Evolutionary conservation across 257 asterid species (phyloP).

Genomic region (Solanum virginianum): DNA sequence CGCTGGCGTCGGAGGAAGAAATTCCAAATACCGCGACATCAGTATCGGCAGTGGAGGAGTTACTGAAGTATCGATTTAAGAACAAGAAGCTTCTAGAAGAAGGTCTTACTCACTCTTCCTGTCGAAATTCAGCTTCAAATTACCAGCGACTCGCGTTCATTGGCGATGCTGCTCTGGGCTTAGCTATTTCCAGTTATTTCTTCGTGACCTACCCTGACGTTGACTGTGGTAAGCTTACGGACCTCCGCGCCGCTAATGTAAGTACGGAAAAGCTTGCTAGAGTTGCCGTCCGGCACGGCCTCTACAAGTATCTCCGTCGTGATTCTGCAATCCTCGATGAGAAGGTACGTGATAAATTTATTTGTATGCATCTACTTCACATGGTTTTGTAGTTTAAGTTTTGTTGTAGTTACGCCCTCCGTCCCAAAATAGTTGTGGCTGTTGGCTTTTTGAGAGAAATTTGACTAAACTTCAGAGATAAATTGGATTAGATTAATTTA

Average conservation of each 20-base stretch:
- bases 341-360: not conserved
- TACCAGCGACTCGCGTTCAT: conserved; percentile 74
- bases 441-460: not conserved
- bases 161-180: conserved; percentile 67
- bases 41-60: conserved; percentile 34
- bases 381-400: not conserved
- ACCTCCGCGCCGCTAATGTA: conserved; percentile 57
- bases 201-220: conserved; percentile 34
- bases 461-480: not conserved
- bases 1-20: not conserved
- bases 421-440: not conserved
- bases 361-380: not conserved
- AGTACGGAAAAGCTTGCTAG: conserved; percentile 91
- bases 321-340: conserved; percentile 12
- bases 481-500: not conserved
- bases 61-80: conserved; percentile 32
- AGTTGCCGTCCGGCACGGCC: conserved; percentile 51
- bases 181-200: conserved; percentile 41
- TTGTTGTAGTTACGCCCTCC: not conserved
- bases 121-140: conserved; percentile 25
- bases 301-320: conserved; percentile 53
- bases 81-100: conserved; percentile 53
- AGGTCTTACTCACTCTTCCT: conserved; percentile 81
- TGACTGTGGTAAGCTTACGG: conserved; percentile 58
- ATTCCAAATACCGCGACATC: conserved; percentile 23